Base-by-base conservation (phyloP, 2,329 filamentous ascomycete species). In the Orbilia ellipsospora region DNA sequence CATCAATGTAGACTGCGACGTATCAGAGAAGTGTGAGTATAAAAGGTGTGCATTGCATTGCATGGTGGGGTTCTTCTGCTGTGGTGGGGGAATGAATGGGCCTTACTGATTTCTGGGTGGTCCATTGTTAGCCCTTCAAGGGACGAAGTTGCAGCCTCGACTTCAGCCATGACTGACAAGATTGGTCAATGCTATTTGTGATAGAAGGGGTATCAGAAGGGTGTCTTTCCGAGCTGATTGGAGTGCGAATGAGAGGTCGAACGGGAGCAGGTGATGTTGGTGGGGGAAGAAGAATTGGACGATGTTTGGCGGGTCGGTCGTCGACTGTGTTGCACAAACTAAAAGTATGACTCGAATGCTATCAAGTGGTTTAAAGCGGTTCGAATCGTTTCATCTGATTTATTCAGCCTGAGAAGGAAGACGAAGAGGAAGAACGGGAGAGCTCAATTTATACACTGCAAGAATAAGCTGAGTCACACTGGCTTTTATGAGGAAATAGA, bases 1-100 rank as follows among this genome's bases (percentile, higher is more conserved):
- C 91, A 85, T 96, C 93, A 81, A 96, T 87, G 84, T 94, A 93
- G 82, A 91, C 86, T 78, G 45, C 15, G 18, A 26, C 4, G n/a
- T 31, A 16, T 42, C 12, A 48, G 16, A 42, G 55, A 20, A 65
- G 23, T n/a, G 48, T 28, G 13, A n/a, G 12, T 63, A 26, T 54
- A 31, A 50, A 40, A 20, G 15, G 7, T 4, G 10, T 45, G 42
- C 28, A 36, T 48, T 48, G 20, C 48, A 52, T 20, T 52, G 16
- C 12, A 23, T 13, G 48, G 12, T 7, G 48, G 15, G 6, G 20
- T 18, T n/a, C 44, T 18, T n/a, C 10, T 63, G 28, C 62, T 56
- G 54, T 28, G 63, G 56, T 52, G 10, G 28, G 15, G 31, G 31
- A 28, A 20, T 20, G n/a, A 51, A 8, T 13, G 36, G 54, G 36